phyloP scores from a whole-genome alignment of 148 eudicot genomes.

The Heliosperma pusillum region DNA sequence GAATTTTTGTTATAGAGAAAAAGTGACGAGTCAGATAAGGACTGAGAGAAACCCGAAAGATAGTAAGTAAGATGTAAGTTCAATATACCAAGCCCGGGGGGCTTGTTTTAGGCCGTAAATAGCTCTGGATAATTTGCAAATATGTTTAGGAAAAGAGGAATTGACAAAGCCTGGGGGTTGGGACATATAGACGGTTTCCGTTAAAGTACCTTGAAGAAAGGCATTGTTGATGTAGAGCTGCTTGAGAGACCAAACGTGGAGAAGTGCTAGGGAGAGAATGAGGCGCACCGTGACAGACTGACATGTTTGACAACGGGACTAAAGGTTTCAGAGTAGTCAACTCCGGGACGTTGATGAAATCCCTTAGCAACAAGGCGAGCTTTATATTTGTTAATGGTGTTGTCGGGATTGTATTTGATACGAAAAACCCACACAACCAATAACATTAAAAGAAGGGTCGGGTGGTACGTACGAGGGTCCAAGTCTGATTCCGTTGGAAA shows the following conservation, averaged over 20 bases:
- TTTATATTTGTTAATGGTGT: background rate
- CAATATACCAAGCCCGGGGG: background rate
- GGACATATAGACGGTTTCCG: background rate
- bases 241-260: background rate
- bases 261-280: background rate
- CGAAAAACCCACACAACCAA: background rate
- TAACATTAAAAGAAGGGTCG: background rate
- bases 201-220: background rate
- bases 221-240: background rate
- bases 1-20: background rate
- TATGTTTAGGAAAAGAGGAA: background rate
- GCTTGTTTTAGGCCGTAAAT: background rate
- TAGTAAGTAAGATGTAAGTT: background rate
- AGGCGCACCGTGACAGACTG: background rate
- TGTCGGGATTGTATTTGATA: background rate
- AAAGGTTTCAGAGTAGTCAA: slow-evolving; percentile 5
- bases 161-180: background rate
- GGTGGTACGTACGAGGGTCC: slow-evolving; percentile 9
- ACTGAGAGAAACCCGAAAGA: background rate
- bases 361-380: background rate
- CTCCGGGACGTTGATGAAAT: background rate
- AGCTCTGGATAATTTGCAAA: background rate
- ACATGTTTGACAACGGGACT: background rate
- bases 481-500: background rate
- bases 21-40: background rate